Conservation (phyloP, 495 filamentous ascomycete species). For the Hypomontagnella submonticulosa region DNA sequence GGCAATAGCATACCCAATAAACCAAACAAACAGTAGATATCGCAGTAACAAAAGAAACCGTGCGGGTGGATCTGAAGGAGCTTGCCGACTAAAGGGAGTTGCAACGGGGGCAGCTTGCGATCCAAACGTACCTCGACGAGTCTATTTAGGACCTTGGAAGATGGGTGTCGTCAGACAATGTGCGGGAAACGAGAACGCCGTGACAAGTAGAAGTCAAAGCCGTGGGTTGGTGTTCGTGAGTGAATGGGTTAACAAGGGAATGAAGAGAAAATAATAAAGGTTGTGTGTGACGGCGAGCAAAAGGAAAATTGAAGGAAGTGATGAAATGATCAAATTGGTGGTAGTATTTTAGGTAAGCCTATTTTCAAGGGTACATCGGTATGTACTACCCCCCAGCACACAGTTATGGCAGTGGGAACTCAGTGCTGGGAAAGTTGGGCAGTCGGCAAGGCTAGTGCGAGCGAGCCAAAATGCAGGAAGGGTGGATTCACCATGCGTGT, state of each 20-base stretch:
- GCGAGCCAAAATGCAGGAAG: too few relatives aligned
- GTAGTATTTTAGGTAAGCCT: slow-evolving; percentile 44
- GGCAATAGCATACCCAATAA: slow-evolving; percentile 23
- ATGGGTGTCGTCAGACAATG: slow-evolving; percentile 6
- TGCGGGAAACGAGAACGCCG: slow-evolving; percentile 8
- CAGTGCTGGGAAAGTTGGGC: slow-evolving; percentile 24
- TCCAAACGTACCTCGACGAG: slow-evolving; percentile 39
- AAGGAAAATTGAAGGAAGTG: slow-evolving; percentile 42
- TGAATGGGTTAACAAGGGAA: slow-evolving; percentile 21
- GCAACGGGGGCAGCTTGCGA: slow-evolving; percentile 42
- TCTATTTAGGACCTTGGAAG: slow-evolving; percentile 9
- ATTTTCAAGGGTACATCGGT: slow-evolving; percentile 24
- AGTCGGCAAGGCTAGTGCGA: slow-evolving; percentile 19
- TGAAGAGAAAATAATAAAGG: slow-evolving; percentile 20
- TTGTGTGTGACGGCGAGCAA: slow-evolving; percentile 27
- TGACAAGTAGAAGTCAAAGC: slow-evolving; percentile 7
- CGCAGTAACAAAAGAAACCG: slow-evolving; percentile 36
- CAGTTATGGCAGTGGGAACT: not conserved
- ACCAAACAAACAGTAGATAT: slow-evolving; percentile 19
- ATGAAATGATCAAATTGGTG: slow-evolving; percentile 42
- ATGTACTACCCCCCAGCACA: slow-evolving; percentile 7
- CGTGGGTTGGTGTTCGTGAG: not conserved
- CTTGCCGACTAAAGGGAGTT: slow-evolving; percentile 33
- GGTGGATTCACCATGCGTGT: too few relatives aligned
- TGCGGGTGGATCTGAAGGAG: slow-evolving; percentile 33